Conservation (phyloP, 495 filamentous ascomycete genomes). For the Penicillium crystallinum region DNA sequence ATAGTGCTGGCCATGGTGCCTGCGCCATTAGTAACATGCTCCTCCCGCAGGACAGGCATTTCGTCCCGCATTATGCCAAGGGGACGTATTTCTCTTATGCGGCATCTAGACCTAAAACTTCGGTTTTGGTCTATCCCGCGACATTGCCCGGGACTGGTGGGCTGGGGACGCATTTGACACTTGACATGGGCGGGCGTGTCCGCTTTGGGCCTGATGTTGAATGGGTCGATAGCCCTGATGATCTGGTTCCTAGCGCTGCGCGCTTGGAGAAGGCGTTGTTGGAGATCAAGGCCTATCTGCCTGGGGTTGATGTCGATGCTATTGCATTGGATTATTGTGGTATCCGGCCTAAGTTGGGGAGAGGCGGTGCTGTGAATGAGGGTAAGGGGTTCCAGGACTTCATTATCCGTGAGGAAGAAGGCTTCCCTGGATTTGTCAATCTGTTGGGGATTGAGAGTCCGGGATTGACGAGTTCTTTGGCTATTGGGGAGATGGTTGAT, state of each 20-base stretch:
- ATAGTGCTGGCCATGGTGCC: constrained; percentile 78
- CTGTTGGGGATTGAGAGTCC: constrained; percentile 92
- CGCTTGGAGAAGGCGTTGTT: constrained; percentile 61
- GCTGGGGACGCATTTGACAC: constrained; percentile 87
- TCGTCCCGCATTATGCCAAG: constrained; percentile 76
- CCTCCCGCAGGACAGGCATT: constrained; percentile 53
- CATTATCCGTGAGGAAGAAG: constrained; percentile 74
- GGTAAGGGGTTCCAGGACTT: constrained; percentile 78
- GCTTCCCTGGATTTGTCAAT: constrained; percentile 83
- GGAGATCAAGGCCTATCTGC: constrained; percentile 76
- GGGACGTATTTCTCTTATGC: constrained; percentile 91
- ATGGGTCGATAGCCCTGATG: constrained; percentile 67
- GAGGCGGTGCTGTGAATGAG: constrained; percentile 50
- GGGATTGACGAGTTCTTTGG: constrained; percentile 82
- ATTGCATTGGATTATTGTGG: constrained; percentile 85
- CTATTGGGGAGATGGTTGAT: constrained; percentile 81
- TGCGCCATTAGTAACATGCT: constrained; percentile 78
- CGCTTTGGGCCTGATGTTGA: constrained; percentile 96
- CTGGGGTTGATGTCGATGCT: constrained; percentile 57
- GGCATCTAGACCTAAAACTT: constrained; percentile 57
- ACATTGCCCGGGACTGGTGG: constrained; percentile 75
- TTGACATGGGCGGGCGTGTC: constrained; percentile 80
- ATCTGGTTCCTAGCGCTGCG: constrained; percentile 49
- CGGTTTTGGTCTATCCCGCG: constrained; percentile 80
- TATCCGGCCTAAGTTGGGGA: constrained; percentile 79